Base-by-base conservation (phyloP, 306 rosid genomes). In the Vigna mungo region DNA sequence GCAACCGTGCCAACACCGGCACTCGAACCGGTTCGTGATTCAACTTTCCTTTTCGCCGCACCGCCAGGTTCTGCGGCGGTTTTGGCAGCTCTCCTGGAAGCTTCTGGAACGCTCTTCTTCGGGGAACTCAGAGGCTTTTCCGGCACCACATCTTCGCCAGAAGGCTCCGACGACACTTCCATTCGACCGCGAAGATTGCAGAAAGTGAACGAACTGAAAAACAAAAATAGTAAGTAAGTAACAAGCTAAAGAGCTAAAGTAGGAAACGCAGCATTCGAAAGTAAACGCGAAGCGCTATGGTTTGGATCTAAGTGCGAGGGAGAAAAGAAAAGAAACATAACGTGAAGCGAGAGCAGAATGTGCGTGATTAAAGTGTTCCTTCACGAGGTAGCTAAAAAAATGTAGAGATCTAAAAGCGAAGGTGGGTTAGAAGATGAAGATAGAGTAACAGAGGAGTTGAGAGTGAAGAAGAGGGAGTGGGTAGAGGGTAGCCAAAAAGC, bases 161-260 rank as follows among this genome's bases (percentile, higher is more conserved):
- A 58, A 53, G 74, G 81, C 44, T 75, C 89, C n/a, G 56, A 66
- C 53, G 91, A 78, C 17, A 54, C 92, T 78, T 92, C 98, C 98
- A 92, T 92, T 74, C 25, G 64, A 61, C 75, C 17, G 73, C 55
- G 32, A 70, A 43, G 70, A 66, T 75, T 52, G 75, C 30, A 68
- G 25, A 52, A 55, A 34, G 53, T 58, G 3, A 0, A 44, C 60
- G 53, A 78, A 67, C 52, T 36, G 41, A 16, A 47, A 46, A 41
- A 67, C 75, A 55, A 75, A 71, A 68, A 61, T 6, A 9, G 44
- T 27, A 52, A 59, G 62, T 77, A 10, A 36, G 56, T 63, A 36
- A 23, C 11, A 34, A 63, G 44, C 11, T 64, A 78, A 84, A 56
- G 20, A 70, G 66, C 43, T 13, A 30, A 60, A 60, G 5, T 10